These are phyloP conservation scores for Inonotus hispidus DNA, from an alignment of 1,284 basidiomycete species.

Conservation along the genomic window DNA sequence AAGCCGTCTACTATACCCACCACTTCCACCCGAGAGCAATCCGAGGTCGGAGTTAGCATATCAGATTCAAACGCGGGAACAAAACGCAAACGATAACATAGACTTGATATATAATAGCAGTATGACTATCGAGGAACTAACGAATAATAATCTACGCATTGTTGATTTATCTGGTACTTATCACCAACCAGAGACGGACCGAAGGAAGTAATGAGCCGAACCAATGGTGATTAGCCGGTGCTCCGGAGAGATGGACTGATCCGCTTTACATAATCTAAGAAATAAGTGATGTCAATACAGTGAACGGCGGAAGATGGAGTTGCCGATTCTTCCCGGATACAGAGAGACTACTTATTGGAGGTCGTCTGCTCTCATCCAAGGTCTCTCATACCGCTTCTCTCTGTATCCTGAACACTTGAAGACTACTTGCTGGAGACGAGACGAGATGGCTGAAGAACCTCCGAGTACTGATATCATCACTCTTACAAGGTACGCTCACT, in stretches of 20 bases:
- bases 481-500: conserved; percentile 85
- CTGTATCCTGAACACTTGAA: background rate
- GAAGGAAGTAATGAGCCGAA: background rate
- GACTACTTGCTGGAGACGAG: background rate
- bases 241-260: background rate
- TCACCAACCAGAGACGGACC: background rate
- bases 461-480: conserved; percentile 88
- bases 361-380: background rate
- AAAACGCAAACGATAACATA: conserved; percentile 54
- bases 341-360: background rate
- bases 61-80: background rate
- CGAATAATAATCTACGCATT: background rate
- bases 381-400: background rate
- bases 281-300: background rate
- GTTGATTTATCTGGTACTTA: background rate
- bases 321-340: background rate
- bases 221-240: background rate
- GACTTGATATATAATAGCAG: background rate
- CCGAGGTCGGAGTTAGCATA: background rate
- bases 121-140: too few relatives aligned
- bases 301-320: too few relatives aligned
- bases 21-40: too few relatives aligned
- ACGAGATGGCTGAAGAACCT: conserved; percentile 45
- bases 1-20: background rate
- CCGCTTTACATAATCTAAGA: background rate